Evolutionary conservation across 169 alveolate species (phyloP).

Genomic region (Cytauxzoon felis): DNA sequence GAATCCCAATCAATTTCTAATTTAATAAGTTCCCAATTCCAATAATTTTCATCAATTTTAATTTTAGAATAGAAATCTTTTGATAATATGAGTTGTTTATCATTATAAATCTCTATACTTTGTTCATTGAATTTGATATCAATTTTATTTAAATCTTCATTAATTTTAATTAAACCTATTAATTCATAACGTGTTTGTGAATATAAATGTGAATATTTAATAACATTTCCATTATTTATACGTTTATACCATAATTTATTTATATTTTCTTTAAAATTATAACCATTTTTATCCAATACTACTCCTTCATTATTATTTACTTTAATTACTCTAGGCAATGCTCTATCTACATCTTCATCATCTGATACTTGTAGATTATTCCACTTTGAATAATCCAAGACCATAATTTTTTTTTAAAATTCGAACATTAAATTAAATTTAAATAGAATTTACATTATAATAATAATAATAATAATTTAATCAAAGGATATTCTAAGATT

Average conservation of each 20-base stretch:
- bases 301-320: slow-evolving; percentile 28
- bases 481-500: no score
- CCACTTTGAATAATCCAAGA: slow-evolving; percentile 59
- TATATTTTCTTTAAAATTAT: not conserved
- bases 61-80: slow-evolving; percentile 44
- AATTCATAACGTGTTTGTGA: slow-evolving; percentile 43
- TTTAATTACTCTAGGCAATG: slow-evolving; percentile 36
- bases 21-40: slow-evolving; percentile 47
- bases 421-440: no score
- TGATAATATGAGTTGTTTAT: slow-evolving; percentile 12
- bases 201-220: slow-evolving; percentile 29
- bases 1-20: slow-evolving; percentile 56
- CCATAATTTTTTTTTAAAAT: no score
- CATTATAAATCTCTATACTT: not conserved
- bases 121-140: not conserved
- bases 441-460: no score
- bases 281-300: slow-evolving; percentile 30
- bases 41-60: slow-evolving; percentile 19
- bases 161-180: slow-evolving; percentile 9
- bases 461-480: no score
- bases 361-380: slow-evolving; percentile 54
- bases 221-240: slow-evolving; percentile 35
- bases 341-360: slow-evolving; percentile 37
- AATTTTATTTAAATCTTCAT: not conserved
- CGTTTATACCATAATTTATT: slow-evolving; percentile 32